Percentiles rank a stretch among this genome's conserved stretches.
Conservation (phyloP, 306 rosid genomes). For the Lablab purpureus region DNA sequence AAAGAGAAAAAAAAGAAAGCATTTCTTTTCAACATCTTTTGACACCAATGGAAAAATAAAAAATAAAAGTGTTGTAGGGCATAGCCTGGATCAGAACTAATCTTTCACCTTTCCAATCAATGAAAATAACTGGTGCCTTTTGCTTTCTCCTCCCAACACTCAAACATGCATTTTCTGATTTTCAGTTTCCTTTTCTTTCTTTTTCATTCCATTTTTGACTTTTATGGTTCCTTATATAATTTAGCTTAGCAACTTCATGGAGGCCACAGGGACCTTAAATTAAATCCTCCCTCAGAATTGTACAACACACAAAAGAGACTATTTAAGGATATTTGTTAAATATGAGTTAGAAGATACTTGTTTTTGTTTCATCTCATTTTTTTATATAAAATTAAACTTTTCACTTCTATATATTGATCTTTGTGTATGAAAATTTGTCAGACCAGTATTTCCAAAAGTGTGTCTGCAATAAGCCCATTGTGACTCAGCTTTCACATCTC, state of each 20-base stretch:
- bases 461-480: too few species aligned
- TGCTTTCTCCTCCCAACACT: slow-evolving; percentile 24
- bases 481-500: slow-evolving; percentile 15
- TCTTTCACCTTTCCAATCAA: slow-evolving; percentile 4
- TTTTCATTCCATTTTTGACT: slow-evolving; percentile 54
- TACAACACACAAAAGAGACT: slow-evolving; percentile 20
- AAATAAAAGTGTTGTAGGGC: slow-evolving; percentile 41
- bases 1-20: slow-evolving; percentile 50
- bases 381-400: too few species aligned
- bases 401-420: too few species aligned
- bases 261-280: neutral
- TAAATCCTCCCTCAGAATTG: neutral
- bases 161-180: slow-evolving; percentile 19
- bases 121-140: slow-evolving; percentile 4
- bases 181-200: neutral
- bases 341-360: neutral
- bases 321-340: neutral
- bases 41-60: slow-evolving; percentile 41
- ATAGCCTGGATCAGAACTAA: neutral
- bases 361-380: neutral
- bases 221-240: neutral
- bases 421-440: too few species aligned
- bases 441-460: too few species aligned
- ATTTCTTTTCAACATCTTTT: slow-evolving; percentile 55
- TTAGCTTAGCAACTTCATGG: slow-evolving; percentile 6